Percentiles rank a stretch among this genome's conserved stretches.
Evolutionary conservation across 2,329 filamentous ascomycete genomes (phyloP).

Genomic region (Aspergillus oerlinghausenensis): DNA sequence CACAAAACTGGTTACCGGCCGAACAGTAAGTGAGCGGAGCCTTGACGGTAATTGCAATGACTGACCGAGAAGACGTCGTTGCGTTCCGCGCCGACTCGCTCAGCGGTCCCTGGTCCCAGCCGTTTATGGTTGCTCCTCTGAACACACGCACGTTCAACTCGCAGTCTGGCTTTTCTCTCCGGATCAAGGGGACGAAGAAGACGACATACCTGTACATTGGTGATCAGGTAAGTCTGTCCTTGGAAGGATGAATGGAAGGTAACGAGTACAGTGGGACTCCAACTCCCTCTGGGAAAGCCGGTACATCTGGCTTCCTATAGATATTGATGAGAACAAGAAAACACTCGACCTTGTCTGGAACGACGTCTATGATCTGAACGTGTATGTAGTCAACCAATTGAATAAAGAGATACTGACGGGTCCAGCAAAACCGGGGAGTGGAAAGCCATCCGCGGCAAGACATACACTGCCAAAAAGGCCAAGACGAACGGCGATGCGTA

Average conservation of each 20-base stretch:
- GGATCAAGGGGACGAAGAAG: constrained; percentile 46
- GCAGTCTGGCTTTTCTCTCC: constrained; percentile 48
- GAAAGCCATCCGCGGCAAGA: constrained; percentile 43
- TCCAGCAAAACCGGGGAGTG: constrained; percentile 45
- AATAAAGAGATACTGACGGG: not conserved
- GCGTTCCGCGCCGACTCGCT: constrained; percentile 52
- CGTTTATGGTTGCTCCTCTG: constrained; percentile 48
- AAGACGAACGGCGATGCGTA: constrained; percentile 46
- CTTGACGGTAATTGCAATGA: fast-evolving
- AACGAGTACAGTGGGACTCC: constrained; percentile 45
- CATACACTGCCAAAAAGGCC: constrained; percentile 46
- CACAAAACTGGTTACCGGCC: constrained; percentile 62
- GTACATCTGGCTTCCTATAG: constrained; percentile 55
- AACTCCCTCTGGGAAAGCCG: constrained; percentile 55
- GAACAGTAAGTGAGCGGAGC: constrained; percentile 39
- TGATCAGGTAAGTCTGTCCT: constrained; percentile 25
- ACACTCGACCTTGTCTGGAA: constrained; percentile 49
- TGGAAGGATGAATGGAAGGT: not conserved
- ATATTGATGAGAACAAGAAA: constrained; percentile 50
- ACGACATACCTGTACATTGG: constrained; percentile 51
- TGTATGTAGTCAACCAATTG: constrained; percentile 22
- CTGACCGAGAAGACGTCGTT: constrained; percentile 43
- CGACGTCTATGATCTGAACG: constrained; percentile 54
- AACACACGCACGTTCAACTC: constrained; percentile 52
- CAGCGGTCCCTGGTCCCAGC: constrained; percentile 51